Base-by-base conservation (phyloP, 371 early-diverging fungal genomes). In the Mucor mucedo region DNA sequence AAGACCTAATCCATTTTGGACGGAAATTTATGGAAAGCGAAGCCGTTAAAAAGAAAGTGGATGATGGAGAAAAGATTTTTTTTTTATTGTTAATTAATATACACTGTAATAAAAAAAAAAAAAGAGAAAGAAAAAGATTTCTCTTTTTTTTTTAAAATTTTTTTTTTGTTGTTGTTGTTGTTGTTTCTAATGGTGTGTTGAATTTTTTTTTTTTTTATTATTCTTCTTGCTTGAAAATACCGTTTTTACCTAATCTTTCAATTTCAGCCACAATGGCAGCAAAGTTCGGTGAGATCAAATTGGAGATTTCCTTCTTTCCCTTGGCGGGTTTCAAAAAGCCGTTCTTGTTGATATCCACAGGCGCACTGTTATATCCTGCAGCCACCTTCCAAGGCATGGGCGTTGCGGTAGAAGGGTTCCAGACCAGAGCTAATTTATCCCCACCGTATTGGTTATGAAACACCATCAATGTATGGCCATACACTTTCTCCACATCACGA, bases 391-490 rank as follows among this genome's bases (percentile, higher is more conserved):
- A 93, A 29, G 79, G 82, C 32, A 78, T 72, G 5, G 89, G 82
- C 7, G 75, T 78, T 16, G 85, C 68, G 0, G 69, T 59, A 7
- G 62, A 35, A 1, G 87, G 88, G 62, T 90, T 87, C 88, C 89
- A 91, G 2, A 92, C 86, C 14, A 93, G 77, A 5, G 85, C 92
- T 52, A 95, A 78, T 35, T 76, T 76, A 55, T 88, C 87, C 41
- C 95, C 93, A 38, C 95, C 95, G 55, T 90, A 91, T 41, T 75
- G 70, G 66, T 93, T 90, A 66, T 87, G 73, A 79, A 93, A 95
- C 48, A 93, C 85, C 61, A 87, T 57, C 16, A 89, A 73, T 4
- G 79, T 71, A 28, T 86, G 73, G 1, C 85, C 84, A 71, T 77
- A 88, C 11, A 78, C 55, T 9, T 62, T 66, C 80, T 87, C 76